Conservation (phyloP, 306 rosid genomes). For the Cucumis melo region DNA sequence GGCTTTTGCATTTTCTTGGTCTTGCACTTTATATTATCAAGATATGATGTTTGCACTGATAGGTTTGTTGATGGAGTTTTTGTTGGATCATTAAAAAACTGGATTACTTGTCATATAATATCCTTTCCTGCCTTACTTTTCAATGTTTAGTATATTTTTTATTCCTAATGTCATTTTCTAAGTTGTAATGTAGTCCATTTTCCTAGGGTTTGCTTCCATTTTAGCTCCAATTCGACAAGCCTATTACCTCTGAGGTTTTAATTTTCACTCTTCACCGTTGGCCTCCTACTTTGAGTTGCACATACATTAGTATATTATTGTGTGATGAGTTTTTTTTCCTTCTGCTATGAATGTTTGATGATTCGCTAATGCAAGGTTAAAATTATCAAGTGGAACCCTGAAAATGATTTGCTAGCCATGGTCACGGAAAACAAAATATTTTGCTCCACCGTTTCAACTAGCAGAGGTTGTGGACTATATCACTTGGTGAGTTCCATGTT, state of each 20-base stretch:
- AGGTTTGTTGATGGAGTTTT: too few species aligned
- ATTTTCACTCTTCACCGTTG: neutral
- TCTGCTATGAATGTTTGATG: conserved; percentile 1
- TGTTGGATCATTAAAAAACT: too few species aligned
- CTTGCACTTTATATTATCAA: too few species aligned
- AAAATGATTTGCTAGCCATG: conserved; percentile 96
- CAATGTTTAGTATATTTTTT: too few species aligned
- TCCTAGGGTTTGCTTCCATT: conserved; percentile 69
- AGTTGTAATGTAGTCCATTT: too few species aligned
- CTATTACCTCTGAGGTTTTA: conserved; percentile 63
- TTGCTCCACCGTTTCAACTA: conserved; percentile 92
- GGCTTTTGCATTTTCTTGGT: too few species aligned
- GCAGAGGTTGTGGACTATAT: conserved; percentile 90
- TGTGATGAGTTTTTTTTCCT: neutral
- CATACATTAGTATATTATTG: neutral
- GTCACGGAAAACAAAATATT: conserved; percentile 78
- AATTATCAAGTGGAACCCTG: conserved; percentile 96
- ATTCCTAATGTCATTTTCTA: too few species aligned
- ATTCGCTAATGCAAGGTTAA: conserved; percentile 29
- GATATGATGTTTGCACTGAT: too few species aligned
- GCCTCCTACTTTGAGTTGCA: neutral
- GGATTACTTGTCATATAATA: too few species aligned
- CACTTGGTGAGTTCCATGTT: conserved; percentile 38
- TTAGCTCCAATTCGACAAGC: conserved; percentile 90
- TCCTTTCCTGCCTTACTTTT: too few species aligned